These are phyloP conservation scores for Oryza nivara DNA, from an alignment of 176 grass and related monocot species.

Conservation along the genomic window DNA sequence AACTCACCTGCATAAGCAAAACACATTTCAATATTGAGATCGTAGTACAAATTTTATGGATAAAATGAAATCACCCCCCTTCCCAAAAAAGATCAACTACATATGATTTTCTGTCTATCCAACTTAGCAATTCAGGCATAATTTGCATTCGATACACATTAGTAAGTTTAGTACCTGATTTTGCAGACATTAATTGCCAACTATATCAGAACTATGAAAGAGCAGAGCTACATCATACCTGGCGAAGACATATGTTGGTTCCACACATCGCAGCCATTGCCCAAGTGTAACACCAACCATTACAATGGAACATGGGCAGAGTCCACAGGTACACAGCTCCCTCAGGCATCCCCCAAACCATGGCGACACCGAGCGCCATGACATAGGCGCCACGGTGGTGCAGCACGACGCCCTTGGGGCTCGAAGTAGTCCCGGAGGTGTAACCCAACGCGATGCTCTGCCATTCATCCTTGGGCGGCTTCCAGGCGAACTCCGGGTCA, in stretches of 20 bases:
- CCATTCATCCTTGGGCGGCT: constrained; percentile 91
- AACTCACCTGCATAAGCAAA: constrained; percentile 58
- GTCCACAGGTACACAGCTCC: constrained; percentile 89
- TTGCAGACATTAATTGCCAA: neutral
- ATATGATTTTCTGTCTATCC: too few species aligned
- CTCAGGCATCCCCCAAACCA: constrained; percentile 78
- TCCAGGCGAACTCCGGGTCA: constrained; percentile 68
- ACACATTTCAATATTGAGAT: neutral
- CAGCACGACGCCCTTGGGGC: constrained; percentile 84
- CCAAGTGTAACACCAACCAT: constrained; percentile 96
- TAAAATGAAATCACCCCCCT: neutral
- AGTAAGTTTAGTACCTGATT: too few species aligned
- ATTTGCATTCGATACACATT: neutral
- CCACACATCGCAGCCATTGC: constrained; percentile 80
- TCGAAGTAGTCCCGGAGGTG: constrained; percentile 91
- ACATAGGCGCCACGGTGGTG: constrained; percentile 92
- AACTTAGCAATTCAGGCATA: neutral
- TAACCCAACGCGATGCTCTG: constrained; percentile 88
- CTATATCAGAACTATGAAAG: neutral
- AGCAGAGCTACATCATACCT: constrained; percentile 47
- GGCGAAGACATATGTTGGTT: constrained; percentile 93
- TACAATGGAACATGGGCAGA: constrained; percentile 96
- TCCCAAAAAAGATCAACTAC: too few species aligned
- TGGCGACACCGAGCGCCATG: constrained; percentile 75
- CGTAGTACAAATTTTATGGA: neutral